Base-by-base conservation (phyloP, 495 filamentous ascomycete species). In the Aeminium ludgeri region DNA sequence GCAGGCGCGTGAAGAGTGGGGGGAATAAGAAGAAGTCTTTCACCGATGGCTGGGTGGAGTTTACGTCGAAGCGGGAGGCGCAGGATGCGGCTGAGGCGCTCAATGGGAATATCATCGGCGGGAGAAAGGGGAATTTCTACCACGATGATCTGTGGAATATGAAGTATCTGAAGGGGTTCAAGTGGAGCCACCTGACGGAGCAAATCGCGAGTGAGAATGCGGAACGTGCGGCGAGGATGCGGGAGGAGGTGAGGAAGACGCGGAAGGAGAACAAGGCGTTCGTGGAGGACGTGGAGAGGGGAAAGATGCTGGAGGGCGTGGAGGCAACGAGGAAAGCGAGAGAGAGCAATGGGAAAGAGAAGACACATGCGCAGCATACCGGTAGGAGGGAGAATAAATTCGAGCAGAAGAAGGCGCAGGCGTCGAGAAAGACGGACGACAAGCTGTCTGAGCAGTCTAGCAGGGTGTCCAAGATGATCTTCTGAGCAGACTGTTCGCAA, bases 31-130 rank as follows among this genome's bases (percentile, higher is more conserved):
- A 92, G 54, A 74, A 80, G 43, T 73, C 67, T 12, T 97, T 80
- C 59, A 76, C 74, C 5, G 91, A 96, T 55, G 89, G 89, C 1
- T 97, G 89, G 89, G 74, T 96, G 13, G 89, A 97, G 53, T 94
- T 92, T 51, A 58, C 70, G 17, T 65, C 67, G 20, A 76, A 81
- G 55, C 76, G 74, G 50, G 77, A 82, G 30, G 91, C 89, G 2
- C 91, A 91, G 54, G 59, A 76, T 8, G 81, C 71, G 5, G 85
- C 79, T n/a, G 86, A 92, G 53, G 70, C 80, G 2, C 59, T 96
- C 27, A 96, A 96, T 58, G 77, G 81, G 20, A 66, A 68, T 20
- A 85, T 69, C 18, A 75, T 95, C 33, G 85, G 85, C 19, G 89
- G 86, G 12, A 80, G 79, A 54, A 95, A 93, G 63, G 77, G 85